Base-by-base conservation (phyloP, 139 green algal species). In the Edaphochlamys debaryana region DNA sequence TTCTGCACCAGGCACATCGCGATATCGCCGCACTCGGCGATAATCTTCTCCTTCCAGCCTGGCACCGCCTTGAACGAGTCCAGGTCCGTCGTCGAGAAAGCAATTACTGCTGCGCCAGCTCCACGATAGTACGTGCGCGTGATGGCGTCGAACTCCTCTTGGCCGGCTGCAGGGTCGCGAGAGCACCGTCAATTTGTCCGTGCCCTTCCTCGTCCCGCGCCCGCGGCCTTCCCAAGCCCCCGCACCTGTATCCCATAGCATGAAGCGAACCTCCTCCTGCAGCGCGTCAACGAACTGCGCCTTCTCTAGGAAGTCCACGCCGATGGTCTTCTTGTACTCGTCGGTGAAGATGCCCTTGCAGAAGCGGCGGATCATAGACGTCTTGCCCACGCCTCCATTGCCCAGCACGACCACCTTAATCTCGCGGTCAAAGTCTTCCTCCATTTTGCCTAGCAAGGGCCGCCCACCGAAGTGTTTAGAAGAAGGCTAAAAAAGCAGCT, bases 231-330 rank as follows among this genome's bases (percentile, higher is more conserved):
- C n/a, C n/a, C n/a, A n/a, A n/a, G n/a, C n/a, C n/a, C 27, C 19
- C 67, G 67, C 40, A 89, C 87, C 87, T 64, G 94, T 97, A 69
- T 97, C 94, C 93, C 94, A 97, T 2, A 95, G 67, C 90, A 95
- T 95, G 27, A 96, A 85, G 29, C 90, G 88, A 23, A 95, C 94
- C 71, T 95, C 92, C 60, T 95, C 88, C 15, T 89, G 88, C 20
- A 96, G 74, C 20, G 70, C 67, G 7, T 93, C 87, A 20, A 96
- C 87, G 56, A 90, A 94, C 78, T 91, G 86, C 29, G 82, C 67
- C 76, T 95, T 95, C 70, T 97, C 94, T 50, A 97, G 72, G 67
- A 97, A 97, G 79, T 97, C 94, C 13, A 97, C 94, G 0, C 94
- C 94, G n/a, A 96, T 94, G 4, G 94, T 96, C 85, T 95, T 96